These are phyloP conservation scores for Sporothrix curviconia DNA, from an alignment of 2,329 filamentous ascomycete genomes.

Conservation along the genomic window DNA sequence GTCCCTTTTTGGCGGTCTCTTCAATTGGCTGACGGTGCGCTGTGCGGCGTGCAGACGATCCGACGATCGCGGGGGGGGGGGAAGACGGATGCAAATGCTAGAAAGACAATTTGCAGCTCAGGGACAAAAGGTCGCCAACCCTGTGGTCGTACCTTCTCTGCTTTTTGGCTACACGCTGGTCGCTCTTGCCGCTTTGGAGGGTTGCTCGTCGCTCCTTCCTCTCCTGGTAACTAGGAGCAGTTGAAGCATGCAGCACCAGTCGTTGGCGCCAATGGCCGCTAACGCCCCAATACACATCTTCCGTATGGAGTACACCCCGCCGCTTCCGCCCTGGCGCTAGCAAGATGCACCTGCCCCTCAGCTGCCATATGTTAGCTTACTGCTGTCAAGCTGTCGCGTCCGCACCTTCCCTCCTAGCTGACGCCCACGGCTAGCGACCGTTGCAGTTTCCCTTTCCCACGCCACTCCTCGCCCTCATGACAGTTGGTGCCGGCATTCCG, in stretches of 20 bases:
- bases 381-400: neutral
- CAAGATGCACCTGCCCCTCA: neutral
- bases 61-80: neutral
- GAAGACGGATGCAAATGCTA: neutral
- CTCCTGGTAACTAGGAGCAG: neutral
- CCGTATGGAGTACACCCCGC: no score
- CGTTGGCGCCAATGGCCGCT: conserved; percentile 2
- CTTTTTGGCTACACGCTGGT: neutral
- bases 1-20: neutral
- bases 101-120: neutral
- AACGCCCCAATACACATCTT: no score
- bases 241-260: neutral
- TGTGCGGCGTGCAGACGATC: neutral
- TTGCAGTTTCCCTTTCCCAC: neutral
- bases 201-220: conserved; percentile 2
- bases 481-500: conserved; percentile 1
- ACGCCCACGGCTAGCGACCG: neutral
- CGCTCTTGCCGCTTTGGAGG: conserved; percentile 1
- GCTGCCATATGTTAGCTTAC: neutral
- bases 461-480: neutral
- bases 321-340: neutral
- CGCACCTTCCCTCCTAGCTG: neutral
- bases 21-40: neutral
- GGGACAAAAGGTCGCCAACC: neutral
- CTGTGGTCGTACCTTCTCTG: neutral